Base-by-base conservation (phyloP, 768 basidiomycete species). In the Mrakia hoshinonis region DNA sequence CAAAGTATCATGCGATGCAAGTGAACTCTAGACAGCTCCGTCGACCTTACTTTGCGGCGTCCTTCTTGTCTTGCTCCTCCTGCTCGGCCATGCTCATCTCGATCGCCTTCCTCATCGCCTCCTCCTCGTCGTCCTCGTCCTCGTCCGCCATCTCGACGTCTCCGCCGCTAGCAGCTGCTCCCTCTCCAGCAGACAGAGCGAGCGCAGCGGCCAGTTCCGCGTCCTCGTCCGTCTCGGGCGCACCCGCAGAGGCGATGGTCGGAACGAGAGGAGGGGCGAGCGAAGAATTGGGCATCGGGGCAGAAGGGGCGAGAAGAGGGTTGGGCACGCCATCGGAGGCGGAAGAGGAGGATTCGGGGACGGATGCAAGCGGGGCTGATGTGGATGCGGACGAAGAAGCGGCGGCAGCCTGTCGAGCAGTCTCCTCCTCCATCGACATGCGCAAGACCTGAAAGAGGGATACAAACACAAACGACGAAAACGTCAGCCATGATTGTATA, bases 61-160 rank as follows among this genome's bases (percentile, higher is more conserved):
- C 65, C 51, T 62, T 72, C 72, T 78, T 75, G 36, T 76, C 71
- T 62, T 75, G 74, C 70, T 79, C 74, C 46, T 76, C 61, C 60
- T 71, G 75, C 48, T 79, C 75, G 70, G 78, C 74, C 74, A 95
- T 89, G 77, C 92, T 95, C 91, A 95, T 91, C 79, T 86, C 87
- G 75, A 96, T 97, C 18, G 95, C 96, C 58, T 86, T 83, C 58
- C 88, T 86, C 77, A 97, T 97, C 39, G 88, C 93, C 67, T 88
- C 92, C 75, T 96, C 94, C 73, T 66, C 75, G 85, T 83, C 83
- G 63, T 83, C 84, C 69, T 79, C 81, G 34, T 75, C 78, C 9
- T 73, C 78, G 11, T 74, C 71, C 29, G 22, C 72, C 72, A 67
- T 68, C 55, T 60, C 60, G 3, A 38, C 74, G 20, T 55, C 74